Evolutionary conservation across 768 basidiomycete genomes (phyloP).

Genomic region (Boletus pseudopeckii): DNA sequence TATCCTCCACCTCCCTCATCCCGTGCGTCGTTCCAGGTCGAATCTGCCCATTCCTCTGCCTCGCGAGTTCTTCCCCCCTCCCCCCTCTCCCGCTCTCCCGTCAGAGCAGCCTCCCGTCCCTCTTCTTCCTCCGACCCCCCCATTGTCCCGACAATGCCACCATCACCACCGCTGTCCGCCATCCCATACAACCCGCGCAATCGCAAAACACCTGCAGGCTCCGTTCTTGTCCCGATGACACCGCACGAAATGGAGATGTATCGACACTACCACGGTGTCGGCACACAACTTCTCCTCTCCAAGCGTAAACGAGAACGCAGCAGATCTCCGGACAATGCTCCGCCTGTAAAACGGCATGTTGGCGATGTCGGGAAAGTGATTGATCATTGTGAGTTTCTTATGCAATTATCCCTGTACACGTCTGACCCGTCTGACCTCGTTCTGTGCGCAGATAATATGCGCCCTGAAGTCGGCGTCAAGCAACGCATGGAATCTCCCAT

Average conservation of each 20-base stretch:
- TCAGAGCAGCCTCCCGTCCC: slow-evolving; percentile 29
- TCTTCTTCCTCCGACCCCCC: slow-evolving; percentile 35
- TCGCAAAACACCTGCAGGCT: slow-evolving; percentile 56
- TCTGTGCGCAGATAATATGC: slow-evolving; percentile 68
- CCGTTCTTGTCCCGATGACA: slow-evolving; percentile 64
- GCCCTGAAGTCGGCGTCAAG: slow-evolving; percentile 86
- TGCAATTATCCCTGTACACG: background rate
- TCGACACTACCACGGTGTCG: slow-evolving; percentile 54
- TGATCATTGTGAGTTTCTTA: slow-evolving; percentile 64
- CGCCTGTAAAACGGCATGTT: slow-evolving; percentile 48
- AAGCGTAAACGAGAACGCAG: slow-evolving; percentile 52
- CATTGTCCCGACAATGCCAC: slow-evolving; percentile 28
- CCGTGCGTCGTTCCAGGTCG: slow-evolving; percentile 20
- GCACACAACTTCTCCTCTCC: slow-evolving; percentile 45
- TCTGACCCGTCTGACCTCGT: slow-evolving; percentile 5
- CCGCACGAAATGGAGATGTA: slow-evolving; percentile 58
- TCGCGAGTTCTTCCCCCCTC: slow-evolving; percentile 28
- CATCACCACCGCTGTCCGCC: slow-evolving; percentile 28
- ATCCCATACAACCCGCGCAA: slow-evolving; percentile 64
- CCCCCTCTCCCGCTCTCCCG: slow-evolving; percentile 29
- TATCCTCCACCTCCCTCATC: slow-evolving; percentile 18
- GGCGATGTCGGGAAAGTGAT: slow-evolving; percentile 75
- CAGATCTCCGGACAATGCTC: slow-evolving; percentile 37
- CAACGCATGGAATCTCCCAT: slow-evolving; percentile 89
- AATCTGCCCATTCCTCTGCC: slow-evolving; percentile 20